Percentiles rank a stretch among this genome's conserved stretches.
These are phyloP conservation scores for Penicillium sp. DNA, from an alignment of 2,329 filamentous ascomycete genomes.

Conservation along the genomic window DNA sequence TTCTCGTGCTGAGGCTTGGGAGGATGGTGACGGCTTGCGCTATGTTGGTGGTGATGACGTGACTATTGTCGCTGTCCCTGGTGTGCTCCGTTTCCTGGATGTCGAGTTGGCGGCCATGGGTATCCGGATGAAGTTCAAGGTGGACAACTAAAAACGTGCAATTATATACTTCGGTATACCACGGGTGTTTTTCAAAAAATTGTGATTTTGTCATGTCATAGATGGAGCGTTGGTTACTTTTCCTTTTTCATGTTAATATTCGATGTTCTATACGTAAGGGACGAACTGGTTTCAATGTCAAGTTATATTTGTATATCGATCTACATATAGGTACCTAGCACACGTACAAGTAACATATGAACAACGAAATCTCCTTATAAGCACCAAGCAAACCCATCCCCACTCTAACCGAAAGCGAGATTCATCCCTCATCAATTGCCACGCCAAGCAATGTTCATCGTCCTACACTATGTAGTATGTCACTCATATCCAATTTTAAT, in stretches of 20 bases:
- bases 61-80: slow-evolving; percentile 86
- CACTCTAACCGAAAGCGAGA: no score
- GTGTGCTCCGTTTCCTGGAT: slow-evolving; percentile 88
- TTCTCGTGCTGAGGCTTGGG: slow-evolving; percentile 76
- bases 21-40: slow-evolving; percentile 79
- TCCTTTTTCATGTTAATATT: slow-evolving; percentile 15
- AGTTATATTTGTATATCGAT: neutral
- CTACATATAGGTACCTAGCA: no score
- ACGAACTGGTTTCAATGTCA: slow-evolving; percentile 8
- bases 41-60: slow-evolving; percentile 90
- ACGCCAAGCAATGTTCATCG: no score
- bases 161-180: neutral
- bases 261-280: slow-evolving; percentile 9
- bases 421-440: no score
- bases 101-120: slow-evolving; percentile 97
- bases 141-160: slow-evolving; percentile 48
- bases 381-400: no score
- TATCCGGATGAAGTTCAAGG: slow-evolving; percentile 87
- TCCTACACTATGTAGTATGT: no score
- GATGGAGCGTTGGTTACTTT: slow-evolving; percentile 23
- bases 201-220: slow-evolving; percentile 24
- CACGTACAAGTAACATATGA: no score
- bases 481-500: no score
- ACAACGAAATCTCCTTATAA: no score
- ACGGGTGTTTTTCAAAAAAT: slow-evolving; percentile 11